Evolutionary conservation across 768 basidiomycete genomes (phyloP), one percentile per base, ranked within the genome.

Genomic region (Suillus bovinus): DNA sequence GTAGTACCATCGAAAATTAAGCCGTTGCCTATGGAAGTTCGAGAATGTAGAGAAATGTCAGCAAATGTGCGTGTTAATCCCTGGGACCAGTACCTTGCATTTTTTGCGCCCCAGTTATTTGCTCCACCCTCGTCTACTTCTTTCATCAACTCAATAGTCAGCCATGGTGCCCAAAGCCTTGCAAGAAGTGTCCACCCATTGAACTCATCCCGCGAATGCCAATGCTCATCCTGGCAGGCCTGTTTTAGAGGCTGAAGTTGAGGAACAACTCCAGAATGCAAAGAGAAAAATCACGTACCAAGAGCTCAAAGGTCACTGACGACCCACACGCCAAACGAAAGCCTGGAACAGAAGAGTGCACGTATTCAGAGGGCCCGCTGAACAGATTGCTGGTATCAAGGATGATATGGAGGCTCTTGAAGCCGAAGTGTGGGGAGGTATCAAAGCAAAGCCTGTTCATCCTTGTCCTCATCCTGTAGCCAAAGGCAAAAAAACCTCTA

Each of bases 1-100:
- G 39, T 41, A 41, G 39, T 7, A 39, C 16, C 5, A 2, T 39
- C 6, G 38, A 39, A 39, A 41, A 38, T 41, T 41, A 17, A 8
- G 17, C 17, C 2, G 7, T 8, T 20, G 39, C 39, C 38, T 16
- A 39, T 17, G 5, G 38, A 39, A 1, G 38, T 39, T 16, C 14
- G 16, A 36, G 38, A 17, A 20, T 8, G 3, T 20, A 41, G 2
- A 41, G 17, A 41, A 41, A 41, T 41, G 39, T 41, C 16, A 41
- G 39, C 39, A 16, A 5, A 20, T 41, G 39, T 41, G 17, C 20
- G 17, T 41, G 16, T 41, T 6, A 17, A 41, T 20, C 16, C 16
- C 17, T 6, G 39, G 17, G 7, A 16, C 39, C 39, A 41, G 39
- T 41, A 41, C 66, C 64, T 67, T 69, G 34, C 5, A 46, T 14